Evolutionary conservation across 2,329 filamentous ascomycete species (phyloP).

Genomic region (Pseudopyricularia cyperi): DNA sequence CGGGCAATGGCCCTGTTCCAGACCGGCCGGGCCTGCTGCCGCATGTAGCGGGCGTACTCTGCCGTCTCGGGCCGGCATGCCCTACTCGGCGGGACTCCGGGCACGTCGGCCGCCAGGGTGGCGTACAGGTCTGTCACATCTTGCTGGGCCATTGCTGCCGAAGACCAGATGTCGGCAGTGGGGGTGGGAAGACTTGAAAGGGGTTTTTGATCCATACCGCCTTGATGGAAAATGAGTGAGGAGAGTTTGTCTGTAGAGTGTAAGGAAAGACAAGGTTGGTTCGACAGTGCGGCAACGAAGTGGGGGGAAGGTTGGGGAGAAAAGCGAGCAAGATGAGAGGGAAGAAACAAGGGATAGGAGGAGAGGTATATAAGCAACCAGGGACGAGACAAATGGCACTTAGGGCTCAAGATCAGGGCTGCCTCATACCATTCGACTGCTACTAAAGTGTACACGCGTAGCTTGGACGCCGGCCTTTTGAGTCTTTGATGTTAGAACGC

Average conservation of each 20-base stretch:
- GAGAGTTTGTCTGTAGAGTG: too few species aligned
- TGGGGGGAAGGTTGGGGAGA: too few species aligned
- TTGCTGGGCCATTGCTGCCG: not conserved
- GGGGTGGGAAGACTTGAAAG: too few species aligned
- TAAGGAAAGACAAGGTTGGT: too few species aligned
- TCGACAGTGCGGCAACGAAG: too few species aligned
- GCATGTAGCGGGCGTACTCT: not conserved
- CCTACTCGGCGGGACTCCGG: not conserved
- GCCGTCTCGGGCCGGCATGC: slow-evolving; percentile 1
- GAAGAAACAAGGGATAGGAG: too few species aligned
- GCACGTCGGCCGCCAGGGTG: not conserved
- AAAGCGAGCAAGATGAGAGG: too few species aligned
- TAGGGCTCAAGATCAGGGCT: not conserved
- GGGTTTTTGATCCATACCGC: too few species aligned
- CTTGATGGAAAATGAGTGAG: too few species aligned
- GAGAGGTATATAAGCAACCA: too few species aligned
- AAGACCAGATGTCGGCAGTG: too few species aligned
- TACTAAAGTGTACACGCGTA: not conserved
- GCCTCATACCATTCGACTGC: not conserved
- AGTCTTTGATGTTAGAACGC: not conserved
- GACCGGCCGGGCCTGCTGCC: not conserved
- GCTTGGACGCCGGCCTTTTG: not conserved
- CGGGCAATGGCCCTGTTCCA: not conserved
- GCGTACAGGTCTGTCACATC: not conserved
- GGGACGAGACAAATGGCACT: too few species aligned